Evolutionary conservation across 768 basidiomycete species (phyloP).

Genomic region (Lentinus tigrinus): DNA sequence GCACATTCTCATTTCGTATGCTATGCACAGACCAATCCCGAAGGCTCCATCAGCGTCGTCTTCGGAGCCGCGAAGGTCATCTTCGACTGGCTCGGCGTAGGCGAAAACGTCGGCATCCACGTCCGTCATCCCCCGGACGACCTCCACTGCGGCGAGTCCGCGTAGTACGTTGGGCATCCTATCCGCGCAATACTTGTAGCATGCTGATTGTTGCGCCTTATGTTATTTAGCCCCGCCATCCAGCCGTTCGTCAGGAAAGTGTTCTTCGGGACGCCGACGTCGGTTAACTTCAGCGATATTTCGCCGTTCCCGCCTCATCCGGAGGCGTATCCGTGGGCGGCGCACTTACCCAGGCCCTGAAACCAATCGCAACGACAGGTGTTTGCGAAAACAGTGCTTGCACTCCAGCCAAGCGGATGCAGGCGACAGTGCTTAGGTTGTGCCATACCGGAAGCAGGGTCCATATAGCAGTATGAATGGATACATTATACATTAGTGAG

Average conservation of each 20-base stretch:
- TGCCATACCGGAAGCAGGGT: too few relatives aligned
- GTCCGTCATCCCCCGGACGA: constrained; percentile 9
- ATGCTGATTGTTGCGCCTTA: too few relatives aligned
- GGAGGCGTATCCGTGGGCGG: constrained; percentile 9
- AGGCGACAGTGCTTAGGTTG: too few relatives aligned
- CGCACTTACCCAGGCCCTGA: neutral
- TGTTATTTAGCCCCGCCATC: neutral
- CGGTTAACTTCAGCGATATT: constrained; percentile 8
- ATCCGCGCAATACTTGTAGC: neutral
- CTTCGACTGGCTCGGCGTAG: constrained; percentile 7
- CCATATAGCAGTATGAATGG: too few relatives aligned
- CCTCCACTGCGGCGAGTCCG: neutral
- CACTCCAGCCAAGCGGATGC: too few relatives aligned
- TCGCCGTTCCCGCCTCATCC: constrained; percentile 6
- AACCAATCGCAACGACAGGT: too few relatives aligned
- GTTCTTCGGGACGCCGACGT: constrained; percentile 3
- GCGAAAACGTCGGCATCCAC: constrained; percentile 4
- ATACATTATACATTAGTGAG: too few relatives aligned
- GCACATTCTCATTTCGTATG: neutral
- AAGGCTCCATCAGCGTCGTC: constrained; percentile 4
- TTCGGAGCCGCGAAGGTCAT: constrained; percentile 3
- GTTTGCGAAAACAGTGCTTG: too few relatives aligned
- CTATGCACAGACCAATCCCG: constrained; percentile 2
- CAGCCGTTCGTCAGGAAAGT: constrained; percentile 7
- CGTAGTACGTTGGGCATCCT: neutral